Evolutionary conservation across 140 eudicot species (phyloP).

Genomic region (Bidens hawaiensis): DNA sequence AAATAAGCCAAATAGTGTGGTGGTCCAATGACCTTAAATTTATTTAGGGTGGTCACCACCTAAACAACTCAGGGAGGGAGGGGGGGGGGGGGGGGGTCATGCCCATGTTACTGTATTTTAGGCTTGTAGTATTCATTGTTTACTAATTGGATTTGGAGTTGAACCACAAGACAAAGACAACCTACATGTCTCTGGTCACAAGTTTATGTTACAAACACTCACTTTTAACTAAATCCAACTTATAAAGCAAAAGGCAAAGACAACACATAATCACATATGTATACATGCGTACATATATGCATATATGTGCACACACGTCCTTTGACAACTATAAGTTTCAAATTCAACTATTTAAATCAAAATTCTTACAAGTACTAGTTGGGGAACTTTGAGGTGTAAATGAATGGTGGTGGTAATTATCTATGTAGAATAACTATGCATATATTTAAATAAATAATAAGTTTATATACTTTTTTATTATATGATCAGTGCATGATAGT

Average conservation of each 20-base stretch:
- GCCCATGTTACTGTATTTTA: slow-evolving; percentile 33
- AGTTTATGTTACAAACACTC: neutral
- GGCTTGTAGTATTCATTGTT: slow-evolving; percentile 18
- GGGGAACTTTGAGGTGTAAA: neutral
- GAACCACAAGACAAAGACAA: slow-evolving; percentile 28
- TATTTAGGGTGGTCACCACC: slow-evolving; percentile 32
- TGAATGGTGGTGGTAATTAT: neutral
- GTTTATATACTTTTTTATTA: neutral
- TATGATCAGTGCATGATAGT: neutral
- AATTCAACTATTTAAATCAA: neutral
- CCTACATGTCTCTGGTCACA: slow-evolving; percentile 25
- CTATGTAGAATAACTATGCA: neutral
- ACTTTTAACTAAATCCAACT: slow-evolving; percentile 28
- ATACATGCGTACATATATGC: neutral
- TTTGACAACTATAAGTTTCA: neutral
- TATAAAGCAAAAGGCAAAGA: neutral
- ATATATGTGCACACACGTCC: neutral
- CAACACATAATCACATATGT: neutral
- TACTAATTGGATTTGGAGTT: slow-evolving; percentile 15
- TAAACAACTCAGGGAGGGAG: neutral
- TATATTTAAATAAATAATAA: neutral
- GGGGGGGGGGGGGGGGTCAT: slow-evolving; percentile 14
- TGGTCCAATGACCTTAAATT: slow-evolving; percentile 27
- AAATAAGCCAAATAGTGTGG: slow-evolving; percentile 24
- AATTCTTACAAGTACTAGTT: too few relatives aligned